Conservation (phyloP, 768 basidiomycete genomes). For the Amanita pseudoporphyria region DNA sequence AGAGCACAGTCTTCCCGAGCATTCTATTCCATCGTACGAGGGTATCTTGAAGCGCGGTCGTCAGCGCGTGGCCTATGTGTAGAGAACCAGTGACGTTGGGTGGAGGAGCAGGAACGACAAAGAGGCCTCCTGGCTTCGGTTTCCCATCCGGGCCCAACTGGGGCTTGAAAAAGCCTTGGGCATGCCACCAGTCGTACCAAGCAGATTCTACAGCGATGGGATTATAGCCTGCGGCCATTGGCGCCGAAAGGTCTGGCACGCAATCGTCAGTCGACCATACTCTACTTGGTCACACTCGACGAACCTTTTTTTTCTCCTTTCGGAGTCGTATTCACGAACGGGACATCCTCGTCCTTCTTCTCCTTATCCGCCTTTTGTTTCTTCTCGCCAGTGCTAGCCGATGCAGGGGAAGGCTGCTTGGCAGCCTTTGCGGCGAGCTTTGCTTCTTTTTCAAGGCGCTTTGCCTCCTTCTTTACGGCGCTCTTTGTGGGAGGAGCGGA, state of each 20-base stretch:
- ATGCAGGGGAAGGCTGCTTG: constrained; percentile 20
- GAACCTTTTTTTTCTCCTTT: constrained; percentile 88
- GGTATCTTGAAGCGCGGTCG: constrained; percentile 83
- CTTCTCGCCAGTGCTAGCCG: constrained; percentile 43
- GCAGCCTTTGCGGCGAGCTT: constrained; percentile 66
- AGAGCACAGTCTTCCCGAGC: constrained; percentile 86
- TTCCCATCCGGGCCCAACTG: constrained; percentile 47
- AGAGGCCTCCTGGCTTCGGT: constrained; percentile 53
- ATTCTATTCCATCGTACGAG: constrained; percentile 96
- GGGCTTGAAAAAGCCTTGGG: constrained; percentile 86
- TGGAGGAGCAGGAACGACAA: constrained; percentile 86
- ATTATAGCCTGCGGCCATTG: constrained; percentile 92
- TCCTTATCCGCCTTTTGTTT: constrained; percentile 69
- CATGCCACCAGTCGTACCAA: constrained; percentile 98
- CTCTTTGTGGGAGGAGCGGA: constrained; percentile 4
- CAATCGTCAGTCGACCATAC: not conserved
- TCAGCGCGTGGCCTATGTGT: constrained; percentile 93
- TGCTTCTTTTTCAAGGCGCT: constrained; percentile 69
- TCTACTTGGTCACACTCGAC: not conserved
- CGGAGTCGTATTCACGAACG: constrained; percentile 86
- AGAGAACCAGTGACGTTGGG: constrained; percentile 95
- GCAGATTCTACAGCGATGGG: constrained; percentile 90
- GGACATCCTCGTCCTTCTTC: constrained; percentile 56
- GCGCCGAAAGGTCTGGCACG: constrained; percentile 63
- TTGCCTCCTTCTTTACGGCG: constrained; percentile 79